phyloP scores from a whole-genome alignment of 2,329 filamentous ascomycete genomes.

The Alternaria hordeiaustralica region DNA sequence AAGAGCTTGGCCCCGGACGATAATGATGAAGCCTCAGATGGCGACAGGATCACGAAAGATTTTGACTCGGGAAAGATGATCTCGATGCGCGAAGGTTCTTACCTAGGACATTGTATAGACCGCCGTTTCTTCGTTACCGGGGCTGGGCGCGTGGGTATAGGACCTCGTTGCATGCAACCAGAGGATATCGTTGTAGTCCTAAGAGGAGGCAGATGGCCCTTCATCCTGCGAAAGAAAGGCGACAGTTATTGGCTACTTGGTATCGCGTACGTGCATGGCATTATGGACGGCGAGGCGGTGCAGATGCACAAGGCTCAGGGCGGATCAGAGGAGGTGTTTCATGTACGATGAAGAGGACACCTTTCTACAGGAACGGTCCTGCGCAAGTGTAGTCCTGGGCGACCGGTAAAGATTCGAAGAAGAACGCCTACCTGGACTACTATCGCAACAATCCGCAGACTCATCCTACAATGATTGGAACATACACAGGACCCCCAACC shows the following conservation, averaged over 20 bases:
- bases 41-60: accelerated
- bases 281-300: not conserved
- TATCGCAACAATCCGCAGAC: too few relatives aligned
- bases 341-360: not conserved
- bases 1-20: not conserved
- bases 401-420: too few relatives aligned
- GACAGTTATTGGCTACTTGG: not conserved
- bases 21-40: accelerated
- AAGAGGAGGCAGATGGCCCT: accelerated
- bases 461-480: too few relatives aligned
- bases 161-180: not conserved
- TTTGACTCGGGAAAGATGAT: accelerated
- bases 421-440: too few relatives aligned
- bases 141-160: not conserved
- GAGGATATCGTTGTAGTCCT: not conserved
- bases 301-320: not conserved
- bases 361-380: too few relatives aligned
- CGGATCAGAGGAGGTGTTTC: not conserved
- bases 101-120: accelerated
- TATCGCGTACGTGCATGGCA: accelerated
- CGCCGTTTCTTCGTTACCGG: not conserved
- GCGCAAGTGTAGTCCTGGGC: too few relatives aligned
- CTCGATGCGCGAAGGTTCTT: not conserved
- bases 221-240: not conserved
- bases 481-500: too few relatives aligned